Evolutionary conservation across 2,329 filamentous ascomycete genomes (phyloP), one percentile per base, ranked within the genome.

Genomic region (Stachybotrys chartarum): DNA sequence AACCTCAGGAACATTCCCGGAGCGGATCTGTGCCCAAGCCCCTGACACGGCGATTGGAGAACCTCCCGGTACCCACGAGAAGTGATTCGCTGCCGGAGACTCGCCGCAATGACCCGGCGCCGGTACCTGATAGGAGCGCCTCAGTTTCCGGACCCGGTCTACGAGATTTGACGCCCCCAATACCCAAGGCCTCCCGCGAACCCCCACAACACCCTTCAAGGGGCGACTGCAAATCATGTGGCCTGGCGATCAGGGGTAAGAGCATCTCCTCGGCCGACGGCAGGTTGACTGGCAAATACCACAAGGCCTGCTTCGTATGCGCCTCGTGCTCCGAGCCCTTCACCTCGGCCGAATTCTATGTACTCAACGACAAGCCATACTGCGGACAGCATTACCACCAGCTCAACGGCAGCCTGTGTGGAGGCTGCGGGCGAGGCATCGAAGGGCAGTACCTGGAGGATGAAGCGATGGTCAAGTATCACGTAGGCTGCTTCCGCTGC

Each of bases 251-350:
- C 63, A 82, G 84, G 49, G 93, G 91, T 18, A 97, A 97, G 73
- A 96, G 91, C 1, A 86, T 99, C 56, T 96, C 93, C 39, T 96
- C 91, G 14, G 91, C 91, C 1, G 94, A 97, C 64, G 94, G 94
- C 16, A 86, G 92, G 30, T 78, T 99, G 30, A 96, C 90, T 0
- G 94, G 94, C 10, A 87, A 91, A 59, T 99, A 96, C 70, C 94
- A 99, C 78, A 96, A 95, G 70, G 82, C 87, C 5, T 99, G 93
- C 70, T 97, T 99, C 68, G 89, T 93, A 11, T 99, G 94, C 78
- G 83, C 84, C 5, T 91, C 88, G 1, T 99, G 94, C 75, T 77
- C 78, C 11, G 80, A 85, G 54, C 87, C 91, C 1, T 99, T 97
- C 67, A 78, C 85, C 18, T 96, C 91, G 0, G 83, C 90, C 1